Percentiles rank a stretch among this genome's conserved stretches.
phyloP scores from a whole-genome alignment of 2,329 filamentous ascomycete genomes.

The Penicillium sp. region DNA sequence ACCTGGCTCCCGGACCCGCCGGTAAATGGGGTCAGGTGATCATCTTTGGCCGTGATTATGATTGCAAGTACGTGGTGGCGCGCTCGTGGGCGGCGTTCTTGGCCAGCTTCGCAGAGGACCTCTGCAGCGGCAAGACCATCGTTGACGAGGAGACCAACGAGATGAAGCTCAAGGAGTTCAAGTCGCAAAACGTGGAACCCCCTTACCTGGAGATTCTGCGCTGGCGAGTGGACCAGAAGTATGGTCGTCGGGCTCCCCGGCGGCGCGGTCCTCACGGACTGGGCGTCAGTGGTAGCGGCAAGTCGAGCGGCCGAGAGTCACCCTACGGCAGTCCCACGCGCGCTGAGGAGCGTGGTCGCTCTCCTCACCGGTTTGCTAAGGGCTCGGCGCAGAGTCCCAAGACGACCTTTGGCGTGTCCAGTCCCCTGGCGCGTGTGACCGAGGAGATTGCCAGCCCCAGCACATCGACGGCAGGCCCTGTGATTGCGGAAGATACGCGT shows the following conservation, averaged over 20 bases:
- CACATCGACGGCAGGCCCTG: constrained; percentile 26
- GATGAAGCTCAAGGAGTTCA: constrained; percentile 89
- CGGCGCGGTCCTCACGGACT: constrained; percentile 45
- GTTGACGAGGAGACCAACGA: constrained; percentile 90
- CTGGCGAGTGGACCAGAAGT: constrained; percentile 94
- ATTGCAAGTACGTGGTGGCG: constrained; percentile 95
- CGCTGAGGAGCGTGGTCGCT: constrained; percentile 44
- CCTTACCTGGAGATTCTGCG: constrained; percentile 90
- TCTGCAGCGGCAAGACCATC: constrained; percentile 81
- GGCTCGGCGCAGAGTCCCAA: constrained; percentile 41
- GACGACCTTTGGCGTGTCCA: constrained; percentile 39
- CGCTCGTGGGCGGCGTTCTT: constrained; percentile 87
- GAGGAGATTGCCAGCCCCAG: constrained; percentile 39
- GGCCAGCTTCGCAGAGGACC: constrained; percentile 80
- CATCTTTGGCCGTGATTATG: constrained; percentile 93
- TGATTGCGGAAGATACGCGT: constrained; percentile 29
- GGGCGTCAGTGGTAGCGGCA: constrained; percentile 48
- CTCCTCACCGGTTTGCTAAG: constrained; percentile 43
- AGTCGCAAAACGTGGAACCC: constrained; percentile 80
- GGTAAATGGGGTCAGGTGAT: constrained; percentile 97
- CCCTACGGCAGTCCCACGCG: constrained; percentile 47
- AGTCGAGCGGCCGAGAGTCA: constrained; percentile 45
- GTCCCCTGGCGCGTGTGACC: constrained; percentile 43
- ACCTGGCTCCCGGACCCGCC: constrained; percentile 80
- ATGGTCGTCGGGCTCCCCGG: constrained; percentile 57